A percentile compares a stretch with the other conserved stretches of the same genome.
These are phyloP conservation scores for Lodderomyces beijingensis DNA, from an alignment of 1,139 yeast genomes.

Conservation along the genomic window DNA sequence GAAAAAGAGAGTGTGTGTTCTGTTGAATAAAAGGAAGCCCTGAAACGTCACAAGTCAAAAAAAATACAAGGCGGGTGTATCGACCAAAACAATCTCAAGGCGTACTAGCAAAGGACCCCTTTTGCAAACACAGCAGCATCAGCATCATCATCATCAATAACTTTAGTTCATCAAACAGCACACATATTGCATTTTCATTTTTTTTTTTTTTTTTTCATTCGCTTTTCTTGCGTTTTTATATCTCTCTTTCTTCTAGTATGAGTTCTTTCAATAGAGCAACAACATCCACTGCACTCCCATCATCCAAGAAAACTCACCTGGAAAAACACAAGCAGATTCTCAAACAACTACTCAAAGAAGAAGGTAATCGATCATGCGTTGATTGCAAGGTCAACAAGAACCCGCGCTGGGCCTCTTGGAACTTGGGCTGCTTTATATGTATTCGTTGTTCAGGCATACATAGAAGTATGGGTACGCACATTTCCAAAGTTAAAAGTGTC, in stretches of 20 bases:
- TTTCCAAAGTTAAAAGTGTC: conserved; percentile 79
- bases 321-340: conserved; percentile 66
- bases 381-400: conserved; percentile 88
- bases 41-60: too few species aligned
- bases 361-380: conserved; percentile 74
- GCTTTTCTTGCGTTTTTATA: neutral
- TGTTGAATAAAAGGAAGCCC: too few species aligned
- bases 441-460: conserved; percentile 93
- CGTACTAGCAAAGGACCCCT: too few species aligned
- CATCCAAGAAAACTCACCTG: conserved; percentile 41
- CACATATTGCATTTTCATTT: too few species aligned
- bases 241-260: neutral
- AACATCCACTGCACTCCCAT: conserved; percentile 24
- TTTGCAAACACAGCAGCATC: too few species aligned
- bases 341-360: conserved; percentile 68
- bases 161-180: too few species aligned
- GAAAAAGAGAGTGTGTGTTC: too few species aligned
- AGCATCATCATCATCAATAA: too few species aligned
- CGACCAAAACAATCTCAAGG: too few species aligned
- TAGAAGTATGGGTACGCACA: conserved; percentile 93
- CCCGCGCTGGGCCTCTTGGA: conserved; percentile 99
- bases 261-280: conserved; percentile 3
- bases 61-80: too few species aligned
- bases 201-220: neutral
- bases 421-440: conserved; percentile 86